phyloP scores from a whole-genome alignment of 352 stramenopile species.

The Phytophthora colocasiae region DNA sequence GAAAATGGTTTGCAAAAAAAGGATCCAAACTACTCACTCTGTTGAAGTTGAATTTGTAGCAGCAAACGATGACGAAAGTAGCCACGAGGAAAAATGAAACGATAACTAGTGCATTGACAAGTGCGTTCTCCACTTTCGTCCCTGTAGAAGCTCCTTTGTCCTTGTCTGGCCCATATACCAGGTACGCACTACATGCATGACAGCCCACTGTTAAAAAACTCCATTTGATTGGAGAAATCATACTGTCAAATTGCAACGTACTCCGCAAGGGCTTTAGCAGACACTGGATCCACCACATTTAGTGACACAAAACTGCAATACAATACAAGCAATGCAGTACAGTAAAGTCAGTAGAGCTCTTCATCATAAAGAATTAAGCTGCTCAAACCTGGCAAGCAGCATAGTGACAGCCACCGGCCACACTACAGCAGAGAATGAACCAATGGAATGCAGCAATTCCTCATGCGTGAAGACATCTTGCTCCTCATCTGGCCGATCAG shows the following conservation, averaged over 20 bases:
- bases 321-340: conserved; percentile 5
- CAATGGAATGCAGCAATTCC: conserved; percentile 85
- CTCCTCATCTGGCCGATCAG: conserved; percentile 26
- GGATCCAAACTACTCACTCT: conserved; percentile 43
- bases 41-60: conserved; percentile 93
- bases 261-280: conserved; percentile 74
- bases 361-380: not conserved
- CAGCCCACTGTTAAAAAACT: not conserved
- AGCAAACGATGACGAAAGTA: conserved; percentile 92
- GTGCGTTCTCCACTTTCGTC: conserved; percentile 75
- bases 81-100: conserved; percentile 90
- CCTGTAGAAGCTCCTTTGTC: conserved; percentile 59
- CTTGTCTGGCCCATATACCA: conserved; percentile 75
- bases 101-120: conserved; percentile 91
- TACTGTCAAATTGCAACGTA: conserved; percentile 35
- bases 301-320: conserved; percentile 75
- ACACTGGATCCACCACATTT: conserved; percentile 81
- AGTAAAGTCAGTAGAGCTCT: not conserved
- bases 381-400: conserved; percentile 75
- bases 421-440: conserved; percentile 86
- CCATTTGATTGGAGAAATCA: too few relatives aligned
- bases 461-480: conserved; percentile 73
- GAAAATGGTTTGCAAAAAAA: not conserved
- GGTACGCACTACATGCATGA: conserved; percentile 61
- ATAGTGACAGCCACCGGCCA: conserved; percentile 85